Evolutionary conservation across 768 basidiomycete species (phyloP).

Genomic region (Auriscalpium microsporum): DNA sequence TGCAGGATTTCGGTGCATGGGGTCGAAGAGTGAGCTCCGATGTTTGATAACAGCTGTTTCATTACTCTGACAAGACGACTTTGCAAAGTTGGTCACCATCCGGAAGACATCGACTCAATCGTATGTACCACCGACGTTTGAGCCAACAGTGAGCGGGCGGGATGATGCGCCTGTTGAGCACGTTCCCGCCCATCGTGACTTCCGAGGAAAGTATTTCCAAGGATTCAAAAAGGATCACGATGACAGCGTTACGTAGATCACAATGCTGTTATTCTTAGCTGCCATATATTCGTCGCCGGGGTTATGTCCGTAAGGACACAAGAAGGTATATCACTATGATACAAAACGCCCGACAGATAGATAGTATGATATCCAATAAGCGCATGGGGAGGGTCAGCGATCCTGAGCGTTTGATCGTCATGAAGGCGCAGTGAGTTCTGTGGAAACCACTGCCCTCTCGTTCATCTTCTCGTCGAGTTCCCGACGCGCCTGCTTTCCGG

Average conservation of each 20-base stretch:
- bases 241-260: too few species aligned
- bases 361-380: too few species aligned
- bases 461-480: slow-evolving; percentile 40
- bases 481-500: slow-evolving; percentile 56
- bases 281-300: too few species aligned
- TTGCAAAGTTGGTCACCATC: slow-evolving; percentile 76
- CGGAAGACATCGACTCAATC: slow-evolving; percentile 47
- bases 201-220: slow-evolving; percentile 81
- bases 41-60: background rate
- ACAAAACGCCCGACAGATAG: too few species aligned
- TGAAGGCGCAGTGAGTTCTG: too few species aligned
- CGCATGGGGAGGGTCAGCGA: too few species aligned
- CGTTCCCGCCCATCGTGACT: slow-evolving; percentile 81
- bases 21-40: slow-evolving; percentile 67
- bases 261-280: too few species aligned
- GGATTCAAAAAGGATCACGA: slow-evolving; percentile 50
- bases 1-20: slow-evolving; percentile 95
- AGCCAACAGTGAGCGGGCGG: slow-evolving; percentile 12
- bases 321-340: too few species aligned
- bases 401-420: too few species aligned
- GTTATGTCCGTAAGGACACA: too few species aligned
- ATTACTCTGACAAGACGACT: background rate
- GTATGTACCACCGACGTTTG: slow-evolving; percentile 51
- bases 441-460: background rate
- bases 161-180: slow-evolving; percentile 22